A percentile compares a stretch with the other conserved stretches of the same genome.
Evolutionary conservation across 345 rosid genomes (phyloP).

Genomic region (Rhodamnia argentea): DNA sequence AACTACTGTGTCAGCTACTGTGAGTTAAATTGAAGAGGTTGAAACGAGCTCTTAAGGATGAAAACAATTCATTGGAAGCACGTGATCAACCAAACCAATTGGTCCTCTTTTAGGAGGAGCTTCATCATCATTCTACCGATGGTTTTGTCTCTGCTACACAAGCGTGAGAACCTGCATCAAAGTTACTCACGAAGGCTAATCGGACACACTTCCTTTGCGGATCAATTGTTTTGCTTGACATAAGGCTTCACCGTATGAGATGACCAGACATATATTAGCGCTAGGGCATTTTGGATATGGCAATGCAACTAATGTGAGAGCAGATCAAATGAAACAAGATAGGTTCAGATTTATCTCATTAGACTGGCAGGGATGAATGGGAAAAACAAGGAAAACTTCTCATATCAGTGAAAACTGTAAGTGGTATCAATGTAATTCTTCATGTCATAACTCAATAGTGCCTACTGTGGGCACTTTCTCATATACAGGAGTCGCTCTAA

Average conservation of each 20-base stretch:
- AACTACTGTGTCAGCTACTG: no score
- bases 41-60: neutral
- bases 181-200: neutral
- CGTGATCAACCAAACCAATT: neutral
- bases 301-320: neutral
- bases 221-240: neutral
- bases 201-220: neutral
- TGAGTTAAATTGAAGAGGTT: neutral
- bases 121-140: neutral
- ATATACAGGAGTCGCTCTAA: slow-evolving; percentile 29
- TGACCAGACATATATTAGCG: neutral
- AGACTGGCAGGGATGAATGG: neutral
- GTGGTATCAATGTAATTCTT: neutral
- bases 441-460: slow-evolving; percentile 16
- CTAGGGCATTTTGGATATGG: neutral
- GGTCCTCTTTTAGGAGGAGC: neutral
- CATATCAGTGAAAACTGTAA: neutral
- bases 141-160: neutral
- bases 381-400: neutral
- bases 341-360: neutral
- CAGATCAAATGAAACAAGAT: neutral
- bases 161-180: neutral
- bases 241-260: neutral
- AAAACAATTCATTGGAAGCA: neutral
- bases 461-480: slow-evolving; percentile 44